phyloP scores from a whole-genome alignment of 306 rosid species.

The Dicorynia guianensis region DNA sequence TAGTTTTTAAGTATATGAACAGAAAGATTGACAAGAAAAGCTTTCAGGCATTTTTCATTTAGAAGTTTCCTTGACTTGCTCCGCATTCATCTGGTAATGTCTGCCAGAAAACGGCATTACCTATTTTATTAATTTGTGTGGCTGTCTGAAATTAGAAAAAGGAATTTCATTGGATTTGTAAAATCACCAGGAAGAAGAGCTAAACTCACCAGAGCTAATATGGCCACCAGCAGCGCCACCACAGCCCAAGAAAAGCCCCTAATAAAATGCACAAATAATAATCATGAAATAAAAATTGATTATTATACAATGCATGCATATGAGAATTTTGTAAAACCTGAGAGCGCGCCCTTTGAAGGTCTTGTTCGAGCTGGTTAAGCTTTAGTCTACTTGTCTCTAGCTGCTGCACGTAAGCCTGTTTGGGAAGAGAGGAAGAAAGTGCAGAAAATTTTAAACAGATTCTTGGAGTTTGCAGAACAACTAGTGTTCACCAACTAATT shows the following conservation, averaged over 20 bases:
- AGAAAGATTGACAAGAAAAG: neutral
- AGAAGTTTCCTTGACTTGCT: neutral
- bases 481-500: slow-evolving; percentile 1
- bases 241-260: slow-evolving; percentile 77
- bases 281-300: neutral
- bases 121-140: slow-evolving; percentile 21
- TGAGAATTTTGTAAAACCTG: slow-evolving; percentile 61
- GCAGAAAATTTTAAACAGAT: neutral
- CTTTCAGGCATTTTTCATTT: neutral
- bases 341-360: slow-evolving; percentile 86
- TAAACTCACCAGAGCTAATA: slow-evolving; percentile 74
- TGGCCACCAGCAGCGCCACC: slow-evolving; percentile 65
- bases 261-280: slow-evolving; percentile 24
- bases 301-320: neutral
- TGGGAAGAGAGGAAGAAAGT: slow-evolving; percentile 8
- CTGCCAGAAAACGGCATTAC: neutral
- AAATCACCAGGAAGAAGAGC: neutral
- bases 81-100: neutral
- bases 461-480: neutral
- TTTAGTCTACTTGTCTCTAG: slow-evolving; percentile 86
- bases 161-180: slow-evolving; percentile 1
- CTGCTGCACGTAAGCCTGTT: slow-evolving; percentile 92
- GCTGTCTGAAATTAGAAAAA: neutral
- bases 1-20: neutral
- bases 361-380: slow-evolving; percentile 92